Evolutionary conservation across 2,329 filamentous ascomycete species (phyloP), one percentile per base, ranked within the genome.

Genomic region (Xylaria multiplex): DNA sequence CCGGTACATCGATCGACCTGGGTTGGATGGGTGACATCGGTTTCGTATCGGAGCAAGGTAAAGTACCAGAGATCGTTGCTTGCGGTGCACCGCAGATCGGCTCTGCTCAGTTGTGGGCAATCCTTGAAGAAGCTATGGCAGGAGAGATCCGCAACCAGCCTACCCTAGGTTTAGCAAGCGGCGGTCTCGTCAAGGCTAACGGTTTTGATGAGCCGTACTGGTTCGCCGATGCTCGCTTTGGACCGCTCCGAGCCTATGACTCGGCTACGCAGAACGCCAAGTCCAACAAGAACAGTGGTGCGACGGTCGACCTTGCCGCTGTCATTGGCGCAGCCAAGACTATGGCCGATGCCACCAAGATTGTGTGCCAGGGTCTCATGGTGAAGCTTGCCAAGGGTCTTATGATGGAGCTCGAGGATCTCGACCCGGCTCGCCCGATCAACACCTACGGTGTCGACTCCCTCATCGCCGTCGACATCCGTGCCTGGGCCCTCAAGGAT

Each of bases 351-450:
- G 73, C 68, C 16, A 71, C 61, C 50, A 62, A 57, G 43, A 57
- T 68, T 22, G 73, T 75, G 37, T 72, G 72, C 59, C 62, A 70
- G 45, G 73, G 71, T 8, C 70, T 76, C 37, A 74, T 74, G 72
- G 67, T 59, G 27, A 75, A 74, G 71, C 69, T 75, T 13, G 72
- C 72, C 49, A 75, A 73, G 68, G 71, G 71, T 55, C 68, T 75
- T 62, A 75, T 75, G 72, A 75, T 74, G 73, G 73, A 76, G 59
- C 69, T 76, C 30, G 73, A 75, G 55, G 74, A 75, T 22, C 69
- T 76, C 42, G 73, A 75, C 65, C 71, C 69, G 48, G 54, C 68
- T 19, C 69, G 71, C 22, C 72, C 72, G 6, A 71, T 74, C 62
- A 73, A 73, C 61, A 71, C 63, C n/a, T 74, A 73, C 53, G 73